These are phyloP conservation scores for Backusella macrospora DNA, from an alignment of 192 early-diverging fungal species.

Conservation along the genomic window DNA sequence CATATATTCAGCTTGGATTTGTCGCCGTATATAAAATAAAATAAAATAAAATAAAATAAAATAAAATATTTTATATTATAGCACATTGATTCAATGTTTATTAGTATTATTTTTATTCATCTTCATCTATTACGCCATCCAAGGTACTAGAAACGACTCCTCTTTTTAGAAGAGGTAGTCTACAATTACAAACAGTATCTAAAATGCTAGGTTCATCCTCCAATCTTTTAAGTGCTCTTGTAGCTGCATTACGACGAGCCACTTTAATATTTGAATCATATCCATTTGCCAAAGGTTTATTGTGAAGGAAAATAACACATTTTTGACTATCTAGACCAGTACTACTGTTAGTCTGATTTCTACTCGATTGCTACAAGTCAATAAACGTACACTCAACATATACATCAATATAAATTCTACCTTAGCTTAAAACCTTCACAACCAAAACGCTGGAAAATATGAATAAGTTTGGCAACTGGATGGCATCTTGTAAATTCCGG, in stretches of 20 bases:
- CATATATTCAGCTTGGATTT: too few relatives aligned
- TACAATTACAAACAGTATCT: conserved; percentile 38
- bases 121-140: not conserved
- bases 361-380: conserved; percentile 12
- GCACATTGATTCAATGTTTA: too few relatives aligned
- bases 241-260: conserved; percentile 42
- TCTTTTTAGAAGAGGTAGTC: not conserved
- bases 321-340: conserved; percentile 26
- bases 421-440: conserved; percentile 41
- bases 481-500: conserved; percentile 44
- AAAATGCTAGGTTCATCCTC: conserved; percentile 34
- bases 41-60: too few relatives aligned
- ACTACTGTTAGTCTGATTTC: conserved; percentile 34
- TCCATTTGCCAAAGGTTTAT: conserved; percentile 31
- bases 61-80: too few relatives aligned
- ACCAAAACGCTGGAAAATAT: conserved; percentile 41
- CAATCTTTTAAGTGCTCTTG: conserved; percentile 30
- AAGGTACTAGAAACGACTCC: not conserved
- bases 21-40: too few relatives aligned
- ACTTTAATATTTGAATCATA: conserved; percentile 37
- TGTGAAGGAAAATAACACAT: conserved; percentile 48
- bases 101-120: not conserved
- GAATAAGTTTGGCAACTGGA: conserved; percentile 42
- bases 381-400: not conserved
- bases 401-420: conserved; percentile 23